phyloP scores from a whole-genome alignment of 306 rosid genomes.

The Acacia crassicarpa region DNA sequence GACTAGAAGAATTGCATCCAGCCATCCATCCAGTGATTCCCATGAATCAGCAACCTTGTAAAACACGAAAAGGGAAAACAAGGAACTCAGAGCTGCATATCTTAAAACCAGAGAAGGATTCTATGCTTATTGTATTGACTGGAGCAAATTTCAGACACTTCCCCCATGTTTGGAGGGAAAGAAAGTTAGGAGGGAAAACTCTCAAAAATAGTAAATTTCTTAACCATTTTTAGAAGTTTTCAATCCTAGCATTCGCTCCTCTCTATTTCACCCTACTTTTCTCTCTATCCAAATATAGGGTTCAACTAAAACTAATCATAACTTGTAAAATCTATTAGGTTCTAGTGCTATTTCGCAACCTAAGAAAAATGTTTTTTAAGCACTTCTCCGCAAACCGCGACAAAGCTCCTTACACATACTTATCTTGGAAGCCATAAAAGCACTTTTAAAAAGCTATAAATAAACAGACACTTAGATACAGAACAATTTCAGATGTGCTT shows the following conservation, averaged over 20 bases:
- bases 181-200: no score
- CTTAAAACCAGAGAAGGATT: conserved; percentile 19
- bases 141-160: conserved; percentile 26
- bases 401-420: no score
- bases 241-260: no score
- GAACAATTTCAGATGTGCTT: conserved; percentile 1
- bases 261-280: no score
- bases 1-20: conserved; percentile 91
- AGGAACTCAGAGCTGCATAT: conserved; percentile 29
- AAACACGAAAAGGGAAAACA: conserved; percentile 20
- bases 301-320: conserved; percentile 33
- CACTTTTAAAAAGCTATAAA: no score
- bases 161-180: no score
- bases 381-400: no score
- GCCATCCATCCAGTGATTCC: conserved; percentile 98
- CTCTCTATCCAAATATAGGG: no score
- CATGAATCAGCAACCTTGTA: conserved; percentile 89
- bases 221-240: no score
- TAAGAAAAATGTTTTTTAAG: no score
- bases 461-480: neutral
- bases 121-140: conserved; percentile 22
- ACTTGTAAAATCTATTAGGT: neutral
- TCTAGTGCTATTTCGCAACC: neutral
- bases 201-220: no score
- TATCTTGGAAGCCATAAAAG: no score